A percentile compares a stretch with the other conserved stretches of the same genome.
phyloP scores from a whole-genome alignment of 2,329 filamentous ascomycete genomes.

The Botryotinia convoluta region DNA sequence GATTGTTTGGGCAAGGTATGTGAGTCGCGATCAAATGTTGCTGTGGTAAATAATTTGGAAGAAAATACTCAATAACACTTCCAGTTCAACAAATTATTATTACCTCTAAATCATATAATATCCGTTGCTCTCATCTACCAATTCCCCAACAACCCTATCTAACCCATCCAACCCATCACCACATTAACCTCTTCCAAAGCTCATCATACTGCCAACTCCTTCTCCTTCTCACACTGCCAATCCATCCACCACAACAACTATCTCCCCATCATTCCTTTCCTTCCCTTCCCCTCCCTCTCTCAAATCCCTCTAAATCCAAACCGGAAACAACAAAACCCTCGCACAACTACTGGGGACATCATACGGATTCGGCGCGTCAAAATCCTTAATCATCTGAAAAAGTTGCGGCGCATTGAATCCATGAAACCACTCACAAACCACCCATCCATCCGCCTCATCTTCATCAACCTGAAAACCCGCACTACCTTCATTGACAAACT shows the following conservation, averaged over 20 bases:
- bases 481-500: conserved; percentile 20
- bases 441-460: conserved; percentile 29
- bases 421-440: conserved; percentile 34
- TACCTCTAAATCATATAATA: not conserved
- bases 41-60: not conserved
- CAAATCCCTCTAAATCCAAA: conserved; percentile 19
- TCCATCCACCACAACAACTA: not conserved
- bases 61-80: not conserved
- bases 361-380: conserved; percentile 22
- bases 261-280: too few species aligned
- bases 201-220: not conserved
- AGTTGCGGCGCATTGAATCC: conserved; percentile 31
- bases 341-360: conserved; percentile 26
- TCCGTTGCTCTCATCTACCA: not conserved
- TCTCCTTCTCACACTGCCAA: not conserved
- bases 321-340: conserved; percentile 24
- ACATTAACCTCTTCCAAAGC: not conserved
- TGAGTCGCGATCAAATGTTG: not conserved
- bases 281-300: not conserved
- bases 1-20: not conserved
- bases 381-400: conserved; percentile 30
- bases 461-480: conserved; percentile 24
- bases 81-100: not conserved
- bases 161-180: not conserved
- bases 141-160: not conserved